A percentile compares a stretch with the other conserved stretches of the same genome.
Evolutionary conservation across 176 grass and related monocot genomes (phyloP).

Genomic region (Typha latifolia): DNA sequence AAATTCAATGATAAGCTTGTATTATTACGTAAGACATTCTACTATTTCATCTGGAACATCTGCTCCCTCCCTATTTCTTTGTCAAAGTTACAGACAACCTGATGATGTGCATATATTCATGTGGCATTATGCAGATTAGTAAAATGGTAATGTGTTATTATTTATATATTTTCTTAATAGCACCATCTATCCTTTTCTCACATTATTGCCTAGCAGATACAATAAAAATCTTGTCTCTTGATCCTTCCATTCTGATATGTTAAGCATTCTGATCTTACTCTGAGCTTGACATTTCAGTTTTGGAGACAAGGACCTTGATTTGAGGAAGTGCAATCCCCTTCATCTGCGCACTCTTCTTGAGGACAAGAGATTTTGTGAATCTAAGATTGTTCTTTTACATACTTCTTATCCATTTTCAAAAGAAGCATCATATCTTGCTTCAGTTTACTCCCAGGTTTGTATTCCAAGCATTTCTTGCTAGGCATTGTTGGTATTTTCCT

Average conservation of each 20-base stretch:
- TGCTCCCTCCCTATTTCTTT: not conserved
- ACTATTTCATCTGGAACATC: not conserved
- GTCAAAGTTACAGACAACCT: not conserved
- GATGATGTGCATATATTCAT: too few relatives aligned
- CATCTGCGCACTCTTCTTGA: constrained; percentile 76
- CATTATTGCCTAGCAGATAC: not conserved
- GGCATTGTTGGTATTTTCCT: constrained; percentile 6
- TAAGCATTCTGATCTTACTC: not conserved
- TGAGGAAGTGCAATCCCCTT: constrained; percentile 80
- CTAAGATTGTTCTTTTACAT: constrained; percentile 90
- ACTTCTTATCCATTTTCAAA: constrained; percentile 97
- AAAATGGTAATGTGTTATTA: not conserved
- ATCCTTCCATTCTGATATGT: not conserved
- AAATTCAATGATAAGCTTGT: constrained; percentile 2
- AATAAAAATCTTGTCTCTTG: not conserved
- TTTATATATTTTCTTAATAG: too few relatives aligned
- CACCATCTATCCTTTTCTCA: not conserved
- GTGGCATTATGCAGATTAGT: not conserved
- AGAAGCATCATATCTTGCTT: constrained; percentile 98
- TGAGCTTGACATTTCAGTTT: constrained; percentile 49
- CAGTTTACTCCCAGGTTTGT: constrained; percentile 88
- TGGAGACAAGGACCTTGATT: constrained; percentile 92
- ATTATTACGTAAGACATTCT: not conserved
- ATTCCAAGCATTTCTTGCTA: not conserved
- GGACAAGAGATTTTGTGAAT: constrained; percentile 65